Conservation (phyloP, 75 land plant species). For the Sequoiadendron giganteum region DNA sequence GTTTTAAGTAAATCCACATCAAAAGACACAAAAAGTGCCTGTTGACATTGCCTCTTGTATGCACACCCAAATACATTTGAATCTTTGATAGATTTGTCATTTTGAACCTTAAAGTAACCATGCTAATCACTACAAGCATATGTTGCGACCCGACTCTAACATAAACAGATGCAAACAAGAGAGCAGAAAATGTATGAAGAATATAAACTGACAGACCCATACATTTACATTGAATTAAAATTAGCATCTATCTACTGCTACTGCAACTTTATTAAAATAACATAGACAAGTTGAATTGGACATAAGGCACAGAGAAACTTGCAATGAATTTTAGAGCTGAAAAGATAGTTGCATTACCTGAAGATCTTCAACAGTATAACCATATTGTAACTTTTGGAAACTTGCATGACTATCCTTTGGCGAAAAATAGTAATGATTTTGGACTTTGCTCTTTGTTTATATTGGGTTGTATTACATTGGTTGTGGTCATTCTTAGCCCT, state of each 20-base stretch:
- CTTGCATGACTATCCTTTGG: too few relatives aligned
- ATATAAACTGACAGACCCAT: not conserved
- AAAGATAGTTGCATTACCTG: not conserved
- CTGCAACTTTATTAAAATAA: not conserved
- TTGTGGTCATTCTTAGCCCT: not conserved
- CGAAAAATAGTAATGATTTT: not conserved
- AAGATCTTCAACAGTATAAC: too few relatives aligned
- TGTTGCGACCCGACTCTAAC: not conserved
- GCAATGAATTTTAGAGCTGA: not conserved
- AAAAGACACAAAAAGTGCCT: not conserved
- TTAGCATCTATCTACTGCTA: not conserved
- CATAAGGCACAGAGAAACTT: not conserved
- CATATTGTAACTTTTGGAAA: too few relatives aligned
- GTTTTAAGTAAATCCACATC: too few relatives aligned
- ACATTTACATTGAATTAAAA: not conserved
- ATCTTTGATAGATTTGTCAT: too few relatives aligned
- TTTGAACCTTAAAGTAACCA: slow-evolving; percentile 8
- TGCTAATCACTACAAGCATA: not conserved
- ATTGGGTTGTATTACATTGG: too few relatives aligned
- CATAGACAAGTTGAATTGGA: not conserved
- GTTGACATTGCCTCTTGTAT: not conserved
- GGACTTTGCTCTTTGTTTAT: not conserved
- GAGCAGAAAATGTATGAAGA: not conserved
- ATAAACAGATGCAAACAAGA: not conserved
- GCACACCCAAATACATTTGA: not conserved